These are phyloP conservation scores for Colletotrichum viniferum DNA, from an alignment of 2,329 filamentous ascomycete genomes.

Conservation along the genomic window DNA sequence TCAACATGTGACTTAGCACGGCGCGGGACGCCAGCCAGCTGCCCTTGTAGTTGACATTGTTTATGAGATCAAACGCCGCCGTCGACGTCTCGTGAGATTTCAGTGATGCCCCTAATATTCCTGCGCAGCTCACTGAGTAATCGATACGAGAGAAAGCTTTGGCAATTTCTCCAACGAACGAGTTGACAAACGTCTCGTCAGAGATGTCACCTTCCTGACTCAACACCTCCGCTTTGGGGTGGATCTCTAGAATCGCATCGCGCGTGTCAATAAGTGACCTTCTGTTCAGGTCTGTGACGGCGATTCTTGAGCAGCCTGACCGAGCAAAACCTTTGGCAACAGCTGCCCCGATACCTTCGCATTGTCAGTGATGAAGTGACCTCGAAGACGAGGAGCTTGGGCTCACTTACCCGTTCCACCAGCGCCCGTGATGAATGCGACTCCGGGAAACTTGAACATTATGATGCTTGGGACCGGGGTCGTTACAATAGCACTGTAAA, in stretches of 20 bases:
- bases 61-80: constrained; percentile 56
- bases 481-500: background rate
- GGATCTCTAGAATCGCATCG: constrained; percentile 33
- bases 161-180: constrained; percentile 36
- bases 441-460: constrained; percentile 41
- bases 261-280: constrained; percentile 40
- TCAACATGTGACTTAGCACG: constrained; percentile 48
- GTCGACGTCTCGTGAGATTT: constrained; percentile 50
- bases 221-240: constrained; percentile 38
- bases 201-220: constrained; percentile 49
- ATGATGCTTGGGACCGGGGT: background rate
- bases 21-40: constrained; percentile 52
- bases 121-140: constrained; percentile 62
- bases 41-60: constrained; percentile 58
- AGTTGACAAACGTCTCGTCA: constrained; percentile 46
- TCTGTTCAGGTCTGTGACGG: constrained; percentile 57
- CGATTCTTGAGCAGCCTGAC: constrained; percentile 54
- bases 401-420: constrained; percentile 45
- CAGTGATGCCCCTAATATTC: constrained; percentile 47
- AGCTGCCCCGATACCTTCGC: constrained; percentile 58
- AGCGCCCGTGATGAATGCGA: constrained; percentile 51
- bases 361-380: background rate
- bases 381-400: background rate
- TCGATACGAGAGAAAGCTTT: constrained; percentile 51
- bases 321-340: constrained; percentile 54